Evolutionary conservation across 805 yeast genomes (phyloP).

Genomic region (Candida pini): DNA sequence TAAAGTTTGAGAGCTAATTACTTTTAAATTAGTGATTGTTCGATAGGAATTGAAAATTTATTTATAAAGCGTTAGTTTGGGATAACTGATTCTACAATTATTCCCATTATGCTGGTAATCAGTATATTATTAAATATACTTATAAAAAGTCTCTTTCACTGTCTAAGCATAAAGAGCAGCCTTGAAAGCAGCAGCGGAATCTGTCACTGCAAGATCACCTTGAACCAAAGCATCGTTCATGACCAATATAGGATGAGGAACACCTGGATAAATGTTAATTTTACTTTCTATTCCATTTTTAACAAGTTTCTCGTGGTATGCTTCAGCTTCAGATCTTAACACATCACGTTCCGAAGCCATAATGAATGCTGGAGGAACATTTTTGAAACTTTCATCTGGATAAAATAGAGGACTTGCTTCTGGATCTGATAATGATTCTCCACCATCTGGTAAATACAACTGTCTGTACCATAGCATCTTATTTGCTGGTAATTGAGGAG

Average conservation of each 20-base stretch:
- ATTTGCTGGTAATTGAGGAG: conserved; percentile 40
- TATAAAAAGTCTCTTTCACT: conserved; percentile 1
- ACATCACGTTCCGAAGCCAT: conserved; percentile 42
- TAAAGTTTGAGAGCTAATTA: too few relatives aligned
- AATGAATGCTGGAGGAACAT: conserved; percentile 36
- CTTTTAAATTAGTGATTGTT: too few relatives aligned
- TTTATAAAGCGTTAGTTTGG: too few relatives aligned
- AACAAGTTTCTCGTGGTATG: conserved; percentile 33
- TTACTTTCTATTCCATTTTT: conserved; percentile 32
- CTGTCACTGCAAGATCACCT: conserved; percentile 30
- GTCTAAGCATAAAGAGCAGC: conserved; percentile 24
- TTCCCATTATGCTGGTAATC: too few relatives aligned
- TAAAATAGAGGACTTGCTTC: conserved; percentile 37
- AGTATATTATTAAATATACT: too few relatives aligned
- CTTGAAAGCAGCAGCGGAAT: conserved; percentile 27
- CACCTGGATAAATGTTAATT: conserved; percentile 34
- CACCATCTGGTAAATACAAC: conserved; percentile 37
- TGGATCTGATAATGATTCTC: conserved; percentile 27
- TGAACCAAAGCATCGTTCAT: conserved; percentile 36
- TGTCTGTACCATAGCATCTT: conserved; percentile 42
- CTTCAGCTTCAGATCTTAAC: conserved; percentile 38
- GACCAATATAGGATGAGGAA: conserved; percentile 46
- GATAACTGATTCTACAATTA: too few relatives aligned
- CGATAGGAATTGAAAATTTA: too few relatives aligned
- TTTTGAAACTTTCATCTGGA: conserved; percentile 33